Evolutionary conservation across 176 grass and related monocot genomes (phyloP).

Genomic region (Oropetium thomaeum): DNA sequence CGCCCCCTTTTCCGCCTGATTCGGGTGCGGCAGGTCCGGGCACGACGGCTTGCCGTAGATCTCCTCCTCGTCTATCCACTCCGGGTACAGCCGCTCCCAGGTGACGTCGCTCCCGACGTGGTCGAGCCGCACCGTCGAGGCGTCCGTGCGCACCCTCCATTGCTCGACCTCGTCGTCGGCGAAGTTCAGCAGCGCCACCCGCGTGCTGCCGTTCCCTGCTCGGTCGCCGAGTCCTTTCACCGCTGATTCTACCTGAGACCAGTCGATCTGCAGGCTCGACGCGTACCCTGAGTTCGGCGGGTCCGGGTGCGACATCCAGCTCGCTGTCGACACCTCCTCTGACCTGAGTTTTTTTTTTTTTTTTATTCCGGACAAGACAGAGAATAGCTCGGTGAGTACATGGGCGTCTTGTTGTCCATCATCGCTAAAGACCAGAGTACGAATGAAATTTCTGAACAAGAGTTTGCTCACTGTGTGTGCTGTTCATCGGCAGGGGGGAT

Average conservation of each 20-base stretch:
- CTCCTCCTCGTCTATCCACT: conserved; percentile 74
- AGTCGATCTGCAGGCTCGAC: conserved; percentile 39
- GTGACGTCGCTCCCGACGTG: conserved; percentile 38
- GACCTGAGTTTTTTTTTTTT: conserved; percentile 34
- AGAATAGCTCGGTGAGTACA: not conserved
- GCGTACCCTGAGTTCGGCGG: conserved; percentile 24
- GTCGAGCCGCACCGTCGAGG: conserved; percentile 10
- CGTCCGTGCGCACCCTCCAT: conserved; percentile 22
- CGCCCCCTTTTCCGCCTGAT: not conserved
- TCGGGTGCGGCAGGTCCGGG: conserved; percentile 42
- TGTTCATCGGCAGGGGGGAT: conserved; percentile 28
- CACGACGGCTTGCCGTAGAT: conserved; percentile 37
- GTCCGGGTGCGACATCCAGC: conserved; percentile 24
- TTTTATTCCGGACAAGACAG: not conserved
- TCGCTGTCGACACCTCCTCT: not conserved
- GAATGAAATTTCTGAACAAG: not conserved
- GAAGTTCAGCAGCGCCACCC: conserved; percentile 52
- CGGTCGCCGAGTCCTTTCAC: not conserved
- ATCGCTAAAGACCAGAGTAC: not conserved
- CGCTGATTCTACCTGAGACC: conserved; percentile 34
- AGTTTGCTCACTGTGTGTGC: conserved; percentile 20
- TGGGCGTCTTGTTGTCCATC: not conserved
- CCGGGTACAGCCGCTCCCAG: conserved; percentile 56
- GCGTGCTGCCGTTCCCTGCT: not conserved
- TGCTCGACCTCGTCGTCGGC: conserved; percentile 19